phyloP scores from a whole-genome alignment of 768 basidiomycete genomes.

The Gymnopilus junonius region DNA sequence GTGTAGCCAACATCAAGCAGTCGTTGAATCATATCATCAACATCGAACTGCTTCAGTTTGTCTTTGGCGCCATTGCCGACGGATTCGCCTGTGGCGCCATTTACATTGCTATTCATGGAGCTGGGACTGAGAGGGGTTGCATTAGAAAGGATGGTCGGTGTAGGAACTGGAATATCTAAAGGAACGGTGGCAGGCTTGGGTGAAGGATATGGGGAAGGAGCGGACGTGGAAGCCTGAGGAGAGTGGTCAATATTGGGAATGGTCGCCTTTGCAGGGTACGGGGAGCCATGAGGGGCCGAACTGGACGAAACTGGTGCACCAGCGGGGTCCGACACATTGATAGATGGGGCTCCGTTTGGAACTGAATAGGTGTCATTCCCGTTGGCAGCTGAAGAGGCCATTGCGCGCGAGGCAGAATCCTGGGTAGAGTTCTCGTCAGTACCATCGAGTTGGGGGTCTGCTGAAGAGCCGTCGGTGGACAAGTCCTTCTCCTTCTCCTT shows the following conservation, averaged over 20 bases:
- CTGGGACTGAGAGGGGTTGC: slow-evolving; percentile 57
- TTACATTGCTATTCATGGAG: slow-evolving; percentile 46
- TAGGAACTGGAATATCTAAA: slow-evolving; percentile 72
- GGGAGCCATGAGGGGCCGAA: slow-evolving; percentile 38
- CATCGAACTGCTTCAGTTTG: slow-evolving; percentile 77
- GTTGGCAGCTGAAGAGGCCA: slow-evolving; percentile 38
- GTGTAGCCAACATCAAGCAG: slow-evolving; percentile 96
- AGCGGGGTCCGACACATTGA: slow-evolving; percentile 49
- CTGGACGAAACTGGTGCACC: slow-evolving; percentile 33
- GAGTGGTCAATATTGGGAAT: slow-evolving; percentile 35
- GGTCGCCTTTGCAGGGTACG: slow-evolving; percentile 36
- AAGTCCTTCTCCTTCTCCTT: slow-evolving; percentile 72
- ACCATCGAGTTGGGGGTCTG: slow-evolving; percentile 46
- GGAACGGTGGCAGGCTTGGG: slow-evolving; percentile 52
- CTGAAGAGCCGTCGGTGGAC: slow-evolving; percentile 41
- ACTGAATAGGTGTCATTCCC: slow-evolving; percentile 43
- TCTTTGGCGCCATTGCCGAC: slow-evolving; percentile 54
- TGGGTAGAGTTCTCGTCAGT: slow-evolving; percentile 41
- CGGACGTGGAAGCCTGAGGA: slow-evolving; percentile 41
- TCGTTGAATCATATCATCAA: slow-evolving; percentile 98
- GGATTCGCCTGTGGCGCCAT: slow-evolving; percentile 43
- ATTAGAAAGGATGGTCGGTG: slow-evolving; percentile 87
- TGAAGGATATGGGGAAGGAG: slow-evolving; percentile 44
- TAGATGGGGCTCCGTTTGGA: slow-evolving; percentile 48
- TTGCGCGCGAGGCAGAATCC: slow-evolving; percentile 48